These are phyloP conservation scores for Calycina herbarum DNA, from an alignment of 2,329 filamentous ascomycete genomes.

Conservation along the genomic window DNA sequence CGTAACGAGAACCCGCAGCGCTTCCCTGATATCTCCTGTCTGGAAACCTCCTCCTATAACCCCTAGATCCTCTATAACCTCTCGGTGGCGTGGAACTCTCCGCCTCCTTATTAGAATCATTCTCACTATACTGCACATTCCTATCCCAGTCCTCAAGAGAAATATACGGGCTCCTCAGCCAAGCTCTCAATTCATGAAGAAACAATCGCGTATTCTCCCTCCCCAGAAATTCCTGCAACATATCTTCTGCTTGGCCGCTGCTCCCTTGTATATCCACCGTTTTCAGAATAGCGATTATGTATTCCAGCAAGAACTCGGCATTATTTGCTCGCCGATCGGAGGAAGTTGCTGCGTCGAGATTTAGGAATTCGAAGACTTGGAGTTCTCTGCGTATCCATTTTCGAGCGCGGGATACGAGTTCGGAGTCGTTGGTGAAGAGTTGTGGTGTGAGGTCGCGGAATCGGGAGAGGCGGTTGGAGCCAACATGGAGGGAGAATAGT, in stretches of 20 bases:
- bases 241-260: slow-evolving; percentile 73
- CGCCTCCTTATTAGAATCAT: neutral
- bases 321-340: slow-evolving; percentile 59
- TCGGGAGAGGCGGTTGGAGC: slow-evolving; percentile 73
- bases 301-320: slow-evolving; percentile 82
- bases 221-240: slow-evolving; percentile 78
- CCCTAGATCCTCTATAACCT: neutral
- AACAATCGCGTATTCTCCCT: slow-evolving; percentile 72
- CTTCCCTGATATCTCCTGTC: neutral
- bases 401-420: slow-evolving; percentile 73
- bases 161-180: slow-evolving; percentile 76
- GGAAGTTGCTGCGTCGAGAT: slow-evolving; percentile 30
- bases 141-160: slow-evolving; percentile 76
- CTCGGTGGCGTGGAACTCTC: neutral
- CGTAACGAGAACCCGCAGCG: neutral
- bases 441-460: slow-evolving; percentile 73
- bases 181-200: slow-evolving; percentile 80
- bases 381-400: slow-evolving; percentile 83
- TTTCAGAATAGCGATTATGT: slow-evolving; percentile 80
- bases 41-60: neutral
- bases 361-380: slow-evolving; percentile 76
- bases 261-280: slow-evolving; percentile 80
- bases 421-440: slow-evolving; percentile 61
- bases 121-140: slow-evolving; percentile 36
- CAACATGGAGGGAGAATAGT: slow-evolving; percentile 78